A percentile compares a stretch with the other conserved stretches of the same genome.
Conservation (phyloP, 257 asterid species). For the Ballota nigra region DNA sequence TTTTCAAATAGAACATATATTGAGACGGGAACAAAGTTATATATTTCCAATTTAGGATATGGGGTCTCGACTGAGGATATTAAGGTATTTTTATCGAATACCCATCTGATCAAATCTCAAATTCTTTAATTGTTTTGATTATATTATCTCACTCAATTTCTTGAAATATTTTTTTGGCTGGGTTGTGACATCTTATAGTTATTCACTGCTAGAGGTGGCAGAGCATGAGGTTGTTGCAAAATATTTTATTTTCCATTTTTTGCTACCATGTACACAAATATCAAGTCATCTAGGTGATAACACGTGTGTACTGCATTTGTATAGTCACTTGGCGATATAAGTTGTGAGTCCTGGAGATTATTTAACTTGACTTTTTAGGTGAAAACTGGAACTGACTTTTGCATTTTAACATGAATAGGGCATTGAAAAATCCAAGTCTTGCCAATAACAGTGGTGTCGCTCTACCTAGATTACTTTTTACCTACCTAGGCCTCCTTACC, state of each 20-base stretch:
- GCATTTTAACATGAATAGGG: background rate
- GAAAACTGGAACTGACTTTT: background rate
- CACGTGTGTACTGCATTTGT: too few species aligned
- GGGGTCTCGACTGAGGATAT: slow-evolving; percentile 91
- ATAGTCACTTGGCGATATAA: background rate
- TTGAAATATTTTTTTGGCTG: background rate
- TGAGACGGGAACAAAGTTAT: slow-evolving; percentile 96
- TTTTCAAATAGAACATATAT: too few species aligned
- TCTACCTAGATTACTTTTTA: too few species aligned
- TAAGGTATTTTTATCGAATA: slow-evolving; percentile 42
- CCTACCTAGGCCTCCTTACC: too few species aligned
- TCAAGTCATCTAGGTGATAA: background rate
- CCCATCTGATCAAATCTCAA: background rate
- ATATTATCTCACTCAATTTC: background rate
- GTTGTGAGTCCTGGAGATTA: background rate
- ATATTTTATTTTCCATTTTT: background rate
- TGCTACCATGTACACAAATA: background rate
- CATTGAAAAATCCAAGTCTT: background rate
- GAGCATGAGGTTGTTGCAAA: background rate
- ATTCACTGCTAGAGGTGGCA: background rate
- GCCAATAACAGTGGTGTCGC: too few species aligned
- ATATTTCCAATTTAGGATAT: slow-evolving; percentile 85
- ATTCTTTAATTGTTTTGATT: background rate
- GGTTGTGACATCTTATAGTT: slow-evolving; percentile 1
- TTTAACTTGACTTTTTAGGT: background rate